Conservation (phyloP, 352 stramenopile genomes). For the Globisporangium megalacanthum region DNA sequence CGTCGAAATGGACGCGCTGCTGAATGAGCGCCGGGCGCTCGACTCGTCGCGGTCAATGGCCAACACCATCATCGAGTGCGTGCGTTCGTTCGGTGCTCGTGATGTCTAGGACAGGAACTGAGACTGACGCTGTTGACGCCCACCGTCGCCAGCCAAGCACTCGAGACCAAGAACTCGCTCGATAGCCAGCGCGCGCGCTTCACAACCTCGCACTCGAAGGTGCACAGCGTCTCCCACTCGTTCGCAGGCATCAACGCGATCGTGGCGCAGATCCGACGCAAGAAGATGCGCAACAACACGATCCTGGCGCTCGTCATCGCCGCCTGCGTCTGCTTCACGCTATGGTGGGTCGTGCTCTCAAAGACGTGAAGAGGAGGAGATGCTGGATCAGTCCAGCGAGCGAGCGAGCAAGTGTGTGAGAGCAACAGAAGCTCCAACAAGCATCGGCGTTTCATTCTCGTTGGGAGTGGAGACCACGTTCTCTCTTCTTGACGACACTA, state of each 20-base stretch:
- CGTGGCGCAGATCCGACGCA: slow-evolving; percentile 94
- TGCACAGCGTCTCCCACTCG: slow-evolving; percentile 83
- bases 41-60: slow-evolving; percentile 79
- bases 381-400: too few relatives aligned
- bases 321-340: slow-evolving; percentile 94
- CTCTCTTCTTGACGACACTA: slow-evolving; percentile 11
- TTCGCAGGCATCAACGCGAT: slow-evolving; percentile 95
- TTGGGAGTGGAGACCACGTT: too few relatives aligned
- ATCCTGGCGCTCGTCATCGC: slow-evolving; percentile 96
- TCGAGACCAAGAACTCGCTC: slow-evolving; percentile 85
- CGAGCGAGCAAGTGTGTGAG: too few relatives aligned
- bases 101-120: slow-evolving; percentile 5
- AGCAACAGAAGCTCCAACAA: too few relatives aligned
- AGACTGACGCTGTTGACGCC: slow-evolving; percentile 20
- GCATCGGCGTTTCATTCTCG: too few relatives aligned
- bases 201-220: slow-evolving; percentile 74
- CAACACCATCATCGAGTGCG: slow-evolving; percentile 80
- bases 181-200: slow-evolving; percentile 88
- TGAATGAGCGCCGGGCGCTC: slow-evolving; percentile 75
- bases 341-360: slow-evolving; percentile 91
- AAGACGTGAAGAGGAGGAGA: slow-evolving; percentile 31
- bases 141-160: slow-evolving; percentile 41
- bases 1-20: slow-evolving; percentile 66
- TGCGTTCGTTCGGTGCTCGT: neutral
- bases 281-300: slow-evolving; percentile 96